Conservation (phyloP, 2,329 filamentous ascomycete species). For the Coniochaeta hoffmannii region DNA sequence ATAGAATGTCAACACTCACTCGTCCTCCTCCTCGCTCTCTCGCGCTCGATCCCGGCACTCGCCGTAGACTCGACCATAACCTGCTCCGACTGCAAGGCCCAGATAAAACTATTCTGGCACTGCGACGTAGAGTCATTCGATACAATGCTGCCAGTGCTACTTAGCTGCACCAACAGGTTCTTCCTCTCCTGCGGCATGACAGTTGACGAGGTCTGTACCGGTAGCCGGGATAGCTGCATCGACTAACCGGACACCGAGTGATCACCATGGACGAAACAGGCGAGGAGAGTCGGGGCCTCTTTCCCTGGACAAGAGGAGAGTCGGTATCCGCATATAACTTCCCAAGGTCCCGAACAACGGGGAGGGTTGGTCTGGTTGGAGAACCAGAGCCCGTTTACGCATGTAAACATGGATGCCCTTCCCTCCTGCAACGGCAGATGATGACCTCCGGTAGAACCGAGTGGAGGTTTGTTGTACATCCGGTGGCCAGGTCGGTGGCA, state of each 20-base stretch:
- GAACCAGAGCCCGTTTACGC: too few species aligned
- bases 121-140: too few species aligned
- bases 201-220: background rate
- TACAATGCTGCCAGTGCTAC: slow-evolving; percentile 5
- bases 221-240: background rate
- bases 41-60: background rate
- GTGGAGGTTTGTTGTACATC: too few species aligned
- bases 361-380: too few species aligned
- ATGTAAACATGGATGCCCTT: too few species aligned
- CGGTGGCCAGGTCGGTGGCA: too few species aligned
- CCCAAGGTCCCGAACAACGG: too few species aligned
- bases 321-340: background rate
- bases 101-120: background rate
- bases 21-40: background rate
- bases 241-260: background rate
- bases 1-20: background rate
- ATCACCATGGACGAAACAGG: background rate
- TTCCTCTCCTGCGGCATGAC: slow-evolving; percentile 1
- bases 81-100: background rate
- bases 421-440: too few species aligned
- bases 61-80: background rate
- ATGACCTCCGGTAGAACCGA: too few species aligned
- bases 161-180: slow-evolving; percentile 4
- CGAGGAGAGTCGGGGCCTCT: too few species aligned
- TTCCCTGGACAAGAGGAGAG: too few species aligned